phyloP scores from a whole-genome alignment of 306 rosid genomes.

The Trifolium fragiferum region DNA sequence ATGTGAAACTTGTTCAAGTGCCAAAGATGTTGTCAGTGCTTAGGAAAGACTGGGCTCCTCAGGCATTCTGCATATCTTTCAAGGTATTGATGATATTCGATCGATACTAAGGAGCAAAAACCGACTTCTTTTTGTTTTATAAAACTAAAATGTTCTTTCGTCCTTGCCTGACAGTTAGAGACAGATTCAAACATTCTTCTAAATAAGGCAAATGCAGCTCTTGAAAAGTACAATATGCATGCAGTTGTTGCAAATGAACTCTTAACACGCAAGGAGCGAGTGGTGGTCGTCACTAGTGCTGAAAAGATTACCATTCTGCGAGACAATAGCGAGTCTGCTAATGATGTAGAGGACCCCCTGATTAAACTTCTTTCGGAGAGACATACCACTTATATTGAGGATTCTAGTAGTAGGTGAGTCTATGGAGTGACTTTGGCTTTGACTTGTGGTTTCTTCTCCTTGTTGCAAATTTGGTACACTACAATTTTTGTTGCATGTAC shows the following conservation, averaged over 20 bases:
- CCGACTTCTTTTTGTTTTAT: background rate
- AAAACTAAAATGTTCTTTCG: background rate
- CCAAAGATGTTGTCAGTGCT: slow-evolving; percentile 88
- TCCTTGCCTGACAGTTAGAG: slow-evolving; percentile 68
- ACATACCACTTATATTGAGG: background rate
- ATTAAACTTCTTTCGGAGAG: slow-evolving; percentile 60
- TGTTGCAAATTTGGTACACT: background rate
- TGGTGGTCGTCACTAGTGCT: slow-evolving; percentile 62
- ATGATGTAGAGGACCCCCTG: slow-evolving; percentile 78
- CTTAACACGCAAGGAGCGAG: slow-evolving; percentile 82
- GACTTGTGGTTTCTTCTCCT: background rate
- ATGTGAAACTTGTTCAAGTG: slow-evolving; percentile 85
- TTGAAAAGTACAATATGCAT: slow-evolving; percentile 82
- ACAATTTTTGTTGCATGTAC: background rate
- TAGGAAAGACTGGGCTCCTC: slow-evolving; percentile 79
- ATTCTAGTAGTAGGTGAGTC: background rate
- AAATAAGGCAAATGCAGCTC: slow-evolving; percentile 74
- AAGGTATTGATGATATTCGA: slow-evolving; percentile 59
- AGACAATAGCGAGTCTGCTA: slow-evolving; percentile 49
- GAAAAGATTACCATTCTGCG: slow-evolving; percentile 62
- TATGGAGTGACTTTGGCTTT: background rate
- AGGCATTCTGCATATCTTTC: slow-evolving; percentile 85
- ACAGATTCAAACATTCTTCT: slow-evolving; percentile 88
- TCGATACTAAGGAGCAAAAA: background rate
- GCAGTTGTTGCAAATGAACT: slow-evolving; percentile 95